Base-by-base conservation (phyloP, 2,329 filamentous ascomycete species). In the Beauveria scarabaeidicola region DNA sequence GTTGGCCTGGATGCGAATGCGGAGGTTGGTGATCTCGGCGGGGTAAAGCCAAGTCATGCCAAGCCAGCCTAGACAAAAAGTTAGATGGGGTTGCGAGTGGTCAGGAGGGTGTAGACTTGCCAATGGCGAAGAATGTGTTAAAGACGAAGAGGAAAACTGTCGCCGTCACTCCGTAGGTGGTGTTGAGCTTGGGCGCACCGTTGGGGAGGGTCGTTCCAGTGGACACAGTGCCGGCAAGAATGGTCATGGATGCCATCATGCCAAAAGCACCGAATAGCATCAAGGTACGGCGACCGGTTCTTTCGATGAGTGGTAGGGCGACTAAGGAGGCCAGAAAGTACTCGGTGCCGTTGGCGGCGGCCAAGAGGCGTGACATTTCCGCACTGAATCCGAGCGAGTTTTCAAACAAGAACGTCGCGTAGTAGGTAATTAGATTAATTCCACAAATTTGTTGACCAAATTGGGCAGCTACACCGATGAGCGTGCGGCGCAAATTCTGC, bases 211-310 rank as follows among this genome's bases (percentile, higher is more conserved):
- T 69, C 4, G 65, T 67, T 36, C 73, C 73, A 0, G 69, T 68
- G 6, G 66, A 66, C 1, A 64, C 62, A 1, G 69, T 66, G 41
- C 70, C 69, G 5, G 73, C 70, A 59, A 81, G 71, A 56, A 88
- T 74, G 10, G 82, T 76, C 85, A 88, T 87, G 56, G 78, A 81
- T 2, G 81, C 68, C 84, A 38, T 81, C 85, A 88, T 88, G 23
- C 83, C 84, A 52, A 81, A 73, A 0, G 84, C 83, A 27, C 85
- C 85, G 61, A 84, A 79, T 32, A 88, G 68, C 80, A 89, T 87
- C 58, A 89, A 75, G 43, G 77, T 75, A 5, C 86, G 77, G 21
- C 86, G 79, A 5, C 83, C 84, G 21, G 80, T 78, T 2, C 78
- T 76, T 70, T 80, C 77, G 55, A 80, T 78, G 2, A 73, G 69